Evolutionary conservation across 1,284 basidiomycete genomes (phyloP).

Genomic region (Austroboletus niveus): DNA sequence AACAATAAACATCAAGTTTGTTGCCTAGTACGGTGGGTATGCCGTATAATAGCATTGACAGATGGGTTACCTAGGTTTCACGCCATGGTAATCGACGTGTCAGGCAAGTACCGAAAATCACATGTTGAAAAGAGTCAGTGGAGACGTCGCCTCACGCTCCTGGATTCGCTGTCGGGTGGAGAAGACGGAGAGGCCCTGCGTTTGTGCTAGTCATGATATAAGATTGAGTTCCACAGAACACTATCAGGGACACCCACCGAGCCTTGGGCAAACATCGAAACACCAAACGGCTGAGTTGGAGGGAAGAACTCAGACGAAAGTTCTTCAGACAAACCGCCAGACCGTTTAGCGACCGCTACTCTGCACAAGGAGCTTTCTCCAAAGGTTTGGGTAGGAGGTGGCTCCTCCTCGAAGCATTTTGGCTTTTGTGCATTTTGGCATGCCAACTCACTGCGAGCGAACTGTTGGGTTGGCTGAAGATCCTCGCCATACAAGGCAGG

Average conservation of each 20-base stretch:
- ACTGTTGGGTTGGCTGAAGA: slow-evolving; percentile 31
- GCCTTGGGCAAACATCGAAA: slow-evolving; percentile 22
- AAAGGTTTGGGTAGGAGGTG: slow-evolving; percentile 42
- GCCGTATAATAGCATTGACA: not conserved
- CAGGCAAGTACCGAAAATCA: not conserved
- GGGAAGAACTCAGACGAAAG: not conserved
- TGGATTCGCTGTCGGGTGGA: not conserved
- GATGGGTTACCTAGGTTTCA: no score
- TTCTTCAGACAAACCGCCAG: not conserved
- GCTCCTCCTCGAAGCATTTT: slow-evolving; percentile 7
- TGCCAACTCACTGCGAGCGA: slow-evolving; percentile 28
- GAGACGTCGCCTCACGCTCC: slow-evolving; percentile 15
- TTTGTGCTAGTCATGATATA: slow-evolving; percentile 13
- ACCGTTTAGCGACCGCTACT: not conserved
- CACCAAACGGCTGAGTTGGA: not conserved
- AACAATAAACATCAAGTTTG: not conserved
- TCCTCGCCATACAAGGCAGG: not conserved
- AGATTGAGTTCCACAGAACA: slow-evolving; percentile 2
- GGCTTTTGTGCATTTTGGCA: slow-evolving; percentile 3
- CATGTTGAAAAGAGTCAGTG: not conserved
- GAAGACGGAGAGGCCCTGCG: slow-evolving; percentile 11
- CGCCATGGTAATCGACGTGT: not conserved
- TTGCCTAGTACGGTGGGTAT: not conserved
- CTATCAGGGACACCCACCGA: not conserved
- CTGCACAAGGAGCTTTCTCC: slow-evolving; percentile 35